phyloP scores from a whole-genome alignment of 2,329 filamentous ascomycete species.

The Boeremia lycopersici region DNA sequence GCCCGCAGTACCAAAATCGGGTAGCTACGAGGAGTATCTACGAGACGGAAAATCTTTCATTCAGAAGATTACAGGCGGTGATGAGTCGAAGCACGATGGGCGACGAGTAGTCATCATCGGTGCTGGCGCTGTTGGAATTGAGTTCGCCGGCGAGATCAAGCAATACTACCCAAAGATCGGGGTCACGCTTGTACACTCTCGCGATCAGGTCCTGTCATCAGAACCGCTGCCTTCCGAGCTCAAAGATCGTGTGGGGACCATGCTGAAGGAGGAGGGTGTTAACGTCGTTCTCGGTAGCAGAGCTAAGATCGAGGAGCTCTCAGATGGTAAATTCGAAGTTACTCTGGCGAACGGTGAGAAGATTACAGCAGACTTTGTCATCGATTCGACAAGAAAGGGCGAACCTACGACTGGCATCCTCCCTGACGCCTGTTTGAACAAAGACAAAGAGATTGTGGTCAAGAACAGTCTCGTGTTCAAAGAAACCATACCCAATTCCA shows the following conservation, averaged over 20 bases:
- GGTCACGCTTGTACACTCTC: slow-evolving; percentile 78
- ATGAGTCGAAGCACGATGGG: slow-evolving; percentile 32
- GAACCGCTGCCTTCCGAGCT: slow-evolving; percentile 74
- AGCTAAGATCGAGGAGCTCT: slow-evolving; percentile 51
- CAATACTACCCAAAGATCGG: slow-evolving; percentile 65
- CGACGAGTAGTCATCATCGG: slow-evolving; percentile 73
- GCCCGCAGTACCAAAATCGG: slow-evolving; percentile 73
- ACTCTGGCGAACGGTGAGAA: slow-evolving; percentile 51
- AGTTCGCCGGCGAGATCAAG: slow-evolving; percentile 82
- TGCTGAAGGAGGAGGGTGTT: slow-evolving; percentile 68
- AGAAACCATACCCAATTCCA: slow-evolving; percentile 59
- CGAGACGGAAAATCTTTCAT: slow-evolving; percentile 67
- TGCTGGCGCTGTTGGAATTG: slow-evolving; percentile 78
- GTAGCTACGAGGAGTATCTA: slow-evolving; percentile 67
- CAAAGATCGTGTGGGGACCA: slow-evolving; percentile 64
- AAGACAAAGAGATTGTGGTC: slow-evolving; percentile 70
- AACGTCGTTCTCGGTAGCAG: slow-evolving; percentile 68
- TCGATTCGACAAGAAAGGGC: slow-evolving; percentile 71
- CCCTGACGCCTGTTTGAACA: slow-evolving; percentile 63
- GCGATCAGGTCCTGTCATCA: slow-evolving; percentile 71
- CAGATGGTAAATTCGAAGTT: slow-evolving; percentile 48
- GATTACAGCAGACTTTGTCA: slow-evolving; percentile 67
- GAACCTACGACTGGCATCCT: slow-evolving; percentile 68
- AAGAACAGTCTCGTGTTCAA: slow-evolving; percentile 61
- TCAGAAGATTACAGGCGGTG: slow-evolving; percentile 46